phyloP scores from a whole-genome alignment of 2,329 filamentous ascomycete genomes.

The Tolypocladium paradoxum region DNA sequence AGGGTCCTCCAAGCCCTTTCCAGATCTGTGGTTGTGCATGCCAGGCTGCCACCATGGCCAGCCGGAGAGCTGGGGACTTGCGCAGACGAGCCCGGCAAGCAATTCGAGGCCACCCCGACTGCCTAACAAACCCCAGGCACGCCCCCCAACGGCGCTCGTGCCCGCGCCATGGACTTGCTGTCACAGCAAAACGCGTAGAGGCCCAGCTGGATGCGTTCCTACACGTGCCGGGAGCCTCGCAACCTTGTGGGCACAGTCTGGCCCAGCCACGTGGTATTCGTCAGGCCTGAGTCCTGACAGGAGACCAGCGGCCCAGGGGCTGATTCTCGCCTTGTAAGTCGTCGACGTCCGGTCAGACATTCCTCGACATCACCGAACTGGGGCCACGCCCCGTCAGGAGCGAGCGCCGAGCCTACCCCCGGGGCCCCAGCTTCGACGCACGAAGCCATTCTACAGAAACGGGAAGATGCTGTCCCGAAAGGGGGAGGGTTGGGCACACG shows the following conservation, averaged over 20 bases:
- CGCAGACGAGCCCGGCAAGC: neutral
- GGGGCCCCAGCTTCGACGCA: neutral
- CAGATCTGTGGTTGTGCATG: constrained; percentile 6
- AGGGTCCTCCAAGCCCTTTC: constrained; percentile 1
- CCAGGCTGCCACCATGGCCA: neutral
- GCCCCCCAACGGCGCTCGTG: neutral
- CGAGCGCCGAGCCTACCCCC: neutral
- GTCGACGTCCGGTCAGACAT: neutral
- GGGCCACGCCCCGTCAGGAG: neutral
- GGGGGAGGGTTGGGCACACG: neutral
- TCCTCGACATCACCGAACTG: neutral
- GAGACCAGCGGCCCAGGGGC: neutral
- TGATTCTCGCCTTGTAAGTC: neutral
- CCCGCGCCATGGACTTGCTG: too few species aligned
- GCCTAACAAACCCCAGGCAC: neutral
- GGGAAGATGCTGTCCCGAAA: neutral
- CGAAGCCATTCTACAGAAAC: neutral
- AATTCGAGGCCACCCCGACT: neutral
- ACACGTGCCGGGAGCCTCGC: neutral
- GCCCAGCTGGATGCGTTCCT: neutral
- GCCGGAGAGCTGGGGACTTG: neutral
- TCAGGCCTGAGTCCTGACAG: too few species aligned
- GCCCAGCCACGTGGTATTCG: constrained; percentile 1
- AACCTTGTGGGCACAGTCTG: neutral
- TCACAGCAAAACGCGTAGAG: neutral